A percentile compares a stretch with the other conserved stretches of the same genome.
phyloP scores from a whole-genome alignment of 257 asterid genomes.

The Eucommia ulmoides region DNA sequence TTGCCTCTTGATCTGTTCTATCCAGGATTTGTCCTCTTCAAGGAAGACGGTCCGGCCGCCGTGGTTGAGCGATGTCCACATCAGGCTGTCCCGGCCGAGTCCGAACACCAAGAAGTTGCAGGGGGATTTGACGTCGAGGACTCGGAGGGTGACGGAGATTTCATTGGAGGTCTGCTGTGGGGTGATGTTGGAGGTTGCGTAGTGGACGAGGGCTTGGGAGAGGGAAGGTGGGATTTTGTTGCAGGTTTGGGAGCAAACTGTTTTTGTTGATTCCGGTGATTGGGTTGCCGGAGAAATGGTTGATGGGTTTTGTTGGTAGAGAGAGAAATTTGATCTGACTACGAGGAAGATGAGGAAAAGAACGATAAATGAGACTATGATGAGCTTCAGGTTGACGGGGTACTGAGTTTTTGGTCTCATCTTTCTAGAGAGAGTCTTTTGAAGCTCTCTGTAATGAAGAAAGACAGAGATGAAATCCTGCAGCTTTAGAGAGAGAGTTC shows the following conservation, averaged over 20 bases:
- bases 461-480: no score
- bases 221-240: conserved; percentile 55
- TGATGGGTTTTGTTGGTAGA: conserved; percentile 11
- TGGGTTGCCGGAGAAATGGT: no score
- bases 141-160: conserved; percentile 45
- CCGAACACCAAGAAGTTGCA: conserved; percentile 80
- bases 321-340: conserved; percentile 24
- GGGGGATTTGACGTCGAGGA: conserved; percentile 48
- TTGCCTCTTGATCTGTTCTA: conserved; percentile 44
- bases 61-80: conserved; percentile 82
- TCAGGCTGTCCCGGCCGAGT: conserved; percentile 79
- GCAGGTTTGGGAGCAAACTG: conserved; percentile 25
- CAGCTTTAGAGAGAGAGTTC: no score
- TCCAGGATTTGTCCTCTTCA: conserved; percentile 75
- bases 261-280: no score
- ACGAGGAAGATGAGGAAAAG: conserved; percentile 25
- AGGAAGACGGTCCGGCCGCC: conserved; percentile 72
- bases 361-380: conserved; percentile 14
- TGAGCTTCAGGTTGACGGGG: conserved; percentile 34
- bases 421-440: neutral
- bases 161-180: conserved; percentile 80
- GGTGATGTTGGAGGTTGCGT: conserved; percentile 61
- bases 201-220: conserved; percentile 57
- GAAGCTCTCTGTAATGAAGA: no score
- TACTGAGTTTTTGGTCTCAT: conserved; percentile 56